phyloP scores from a whole-genome alignment of 179 eudicot genomes.

The Nepenthes alata region DNA sequence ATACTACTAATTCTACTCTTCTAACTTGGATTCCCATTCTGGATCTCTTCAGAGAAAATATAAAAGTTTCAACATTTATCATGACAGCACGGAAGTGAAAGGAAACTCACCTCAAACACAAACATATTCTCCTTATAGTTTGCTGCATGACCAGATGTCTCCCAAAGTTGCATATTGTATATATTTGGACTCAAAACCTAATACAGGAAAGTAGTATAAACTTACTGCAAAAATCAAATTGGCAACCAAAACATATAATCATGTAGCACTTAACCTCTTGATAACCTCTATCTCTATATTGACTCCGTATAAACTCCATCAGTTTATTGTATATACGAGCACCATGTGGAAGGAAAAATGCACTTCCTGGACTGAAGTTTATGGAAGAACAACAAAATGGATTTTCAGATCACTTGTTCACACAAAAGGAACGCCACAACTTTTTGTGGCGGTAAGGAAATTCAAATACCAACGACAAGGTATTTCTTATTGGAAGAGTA shows the following conservation, averaged over 20 bases:
- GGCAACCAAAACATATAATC: not conserved
- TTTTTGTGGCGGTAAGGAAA: no score
- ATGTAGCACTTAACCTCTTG: slow-evolving; percentile 43
- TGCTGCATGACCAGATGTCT: slow-evolving; percentile 94
- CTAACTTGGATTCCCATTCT: no score
- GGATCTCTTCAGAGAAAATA: no score
- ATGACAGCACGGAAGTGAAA: not conserved
- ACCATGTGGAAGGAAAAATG: slow-evolving; percentile 87
- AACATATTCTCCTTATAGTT: slow-evolving; percentile 95
- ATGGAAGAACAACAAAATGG: slow-evolving; percentile 4
- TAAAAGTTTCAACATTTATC: not conserved
- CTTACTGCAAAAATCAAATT: not conserved
- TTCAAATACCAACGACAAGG: no score
- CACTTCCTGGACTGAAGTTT: slow-evolving; percentile 80
- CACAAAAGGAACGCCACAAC: not conserved
- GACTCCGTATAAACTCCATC: slow-evolving; percentile 57
- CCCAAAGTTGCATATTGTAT: slow-evolving; percentile 93
- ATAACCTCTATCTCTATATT: slow-evolving; percentile 77
- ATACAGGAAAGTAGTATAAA: slow-evolving; percentile 4
- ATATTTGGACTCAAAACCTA: slow-evolving; percentile 86
- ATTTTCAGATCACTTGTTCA: not conserved
- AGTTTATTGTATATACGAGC: slow-evolving; percentile 75
- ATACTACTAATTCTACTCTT: no score
- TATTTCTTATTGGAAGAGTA: no score
- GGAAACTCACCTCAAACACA: slow-evolving; percentile 60